These are phyloP conservation scores for Pseudocercospora crystallina DNA, from an alignment of 2,329 filamentous ascomycete species.

Conservation along the genomic window DNA sequence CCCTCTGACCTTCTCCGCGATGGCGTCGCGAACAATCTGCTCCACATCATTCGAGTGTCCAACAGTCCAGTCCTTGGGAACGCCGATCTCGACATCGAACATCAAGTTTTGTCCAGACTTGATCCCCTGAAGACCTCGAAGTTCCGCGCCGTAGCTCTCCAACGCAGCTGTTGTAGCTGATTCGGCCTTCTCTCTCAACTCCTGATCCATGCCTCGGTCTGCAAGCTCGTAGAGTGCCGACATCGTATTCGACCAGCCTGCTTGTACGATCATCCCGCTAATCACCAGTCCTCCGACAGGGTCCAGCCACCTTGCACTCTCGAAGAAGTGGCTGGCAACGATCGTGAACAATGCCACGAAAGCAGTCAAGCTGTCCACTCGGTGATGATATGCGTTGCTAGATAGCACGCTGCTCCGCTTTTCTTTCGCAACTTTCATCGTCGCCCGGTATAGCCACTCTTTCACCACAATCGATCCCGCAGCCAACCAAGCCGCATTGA, in stretches of 20 bases:
- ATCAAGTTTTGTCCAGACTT: conserved; percentile 97
- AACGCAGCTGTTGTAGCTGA: conserved; percentile 52
- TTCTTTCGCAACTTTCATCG: conserved; percentile 94
- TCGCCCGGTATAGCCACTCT: conserved; percentile 95
- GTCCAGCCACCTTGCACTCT: conserved; percentile 87
- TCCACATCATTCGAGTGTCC: conserved; percentile 70
- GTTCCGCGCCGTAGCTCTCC: conserved; percentile 51
- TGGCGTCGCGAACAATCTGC: conserved; percentile 66
- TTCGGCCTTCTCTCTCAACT: conserved; percentile 71
- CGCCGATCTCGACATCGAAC: conserved; percentile 82
- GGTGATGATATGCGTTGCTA: conserved; percentile 91
- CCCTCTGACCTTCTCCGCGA: conserved; percentile 77
- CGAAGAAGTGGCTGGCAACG: conserved; percentile 80
- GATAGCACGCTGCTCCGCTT: conserved; percentile 94
- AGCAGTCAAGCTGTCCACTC: conserved; percentile 91
- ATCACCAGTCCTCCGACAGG: conserved; percentile 91
- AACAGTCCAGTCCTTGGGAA: conserved; percentile 75
- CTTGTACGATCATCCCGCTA: conserved; percentile 87
- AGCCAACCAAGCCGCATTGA: conserved; percentile 94
- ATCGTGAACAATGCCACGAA: conserved; percentile 90
- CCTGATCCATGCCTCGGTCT: conserved; percentile 84
- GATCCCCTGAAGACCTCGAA: conserved; percentile 80
- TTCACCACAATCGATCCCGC: conserved; percentile 87
- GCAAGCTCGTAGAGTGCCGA: conserved; percentile 82
- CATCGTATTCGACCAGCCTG: conserved; percentile 81